These are phyloP conservation scores for Perkinsus chesapeaki DNA, from an alignment of 169 alveolate species.

Conservation along the genomic window DNA sequence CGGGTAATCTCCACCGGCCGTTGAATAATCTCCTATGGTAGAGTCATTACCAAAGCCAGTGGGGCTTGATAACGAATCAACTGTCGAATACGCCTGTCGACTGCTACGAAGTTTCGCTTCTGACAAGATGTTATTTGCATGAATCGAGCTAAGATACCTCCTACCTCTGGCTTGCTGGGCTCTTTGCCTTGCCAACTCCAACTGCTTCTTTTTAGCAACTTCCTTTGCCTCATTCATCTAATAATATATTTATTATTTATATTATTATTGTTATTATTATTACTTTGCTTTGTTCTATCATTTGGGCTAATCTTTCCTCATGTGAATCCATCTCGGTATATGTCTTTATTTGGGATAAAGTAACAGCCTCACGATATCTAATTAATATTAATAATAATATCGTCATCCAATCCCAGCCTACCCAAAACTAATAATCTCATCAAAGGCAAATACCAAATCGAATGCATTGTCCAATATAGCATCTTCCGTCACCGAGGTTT, in stretches of 20 bases:
- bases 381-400: background rate
- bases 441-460: constrained; percentile 72
- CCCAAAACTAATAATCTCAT: constrained; percentile 70
- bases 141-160: background rate
- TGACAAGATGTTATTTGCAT: background rate
- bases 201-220: background rate
- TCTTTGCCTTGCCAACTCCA: background rate
- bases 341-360: constrained; percentile 67
- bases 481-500: constrained; percentile 60
- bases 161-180: background rate
- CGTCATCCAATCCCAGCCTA: background rate
- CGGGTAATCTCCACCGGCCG: background rate
- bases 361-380: constrained; percentile 56
- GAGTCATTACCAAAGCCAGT: background rate
- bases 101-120: background rate
- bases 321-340: constrained; percentile 82
- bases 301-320: constrained; percentile 65
- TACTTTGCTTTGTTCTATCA: constrained; percentile 44
- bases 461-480: constrained; percentile 60
- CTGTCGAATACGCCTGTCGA: background rate
- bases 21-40: background rate
- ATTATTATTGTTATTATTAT: too few species aligned
- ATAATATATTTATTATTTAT: too few species aligned
- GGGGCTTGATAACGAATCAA: background rate
- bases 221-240: background rate